A percentile compares a stretch with the other conserved stretches of the same genome.
phyloP scores from a whole-genome alignment of 371 early-diverging fungal species.

The Rhizomucor pusillus region DNA sequence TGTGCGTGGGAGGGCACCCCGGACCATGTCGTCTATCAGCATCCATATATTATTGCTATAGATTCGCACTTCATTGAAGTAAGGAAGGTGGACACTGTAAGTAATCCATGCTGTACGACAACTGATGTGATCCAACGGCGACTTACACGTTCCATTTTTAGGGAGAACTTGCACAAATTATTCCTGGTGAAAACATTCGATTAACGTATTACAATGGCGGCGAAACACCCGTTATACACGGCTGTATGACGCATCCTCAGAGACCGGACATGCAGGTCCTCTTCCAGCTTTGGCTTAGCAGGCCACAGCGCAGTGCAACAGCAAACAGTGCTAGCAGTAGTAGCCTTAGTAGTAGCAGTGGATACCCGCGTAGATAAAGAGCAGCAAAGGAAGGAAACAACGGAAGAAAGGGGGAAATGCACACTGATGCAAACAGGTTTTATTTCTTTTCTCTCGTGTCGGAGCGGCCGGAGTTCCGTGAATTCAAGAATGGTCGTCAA shows the following conservation, averaged over 20 bases:
- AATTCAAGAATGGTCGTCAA: no score
- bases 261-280: constrained; percentile 45
- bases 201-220: constrained; percentile 42
- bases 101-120: constrained; percentile 4
- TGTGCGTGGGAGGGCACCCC: constrained; percentile 61
- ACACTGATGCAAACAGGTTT: neutral
- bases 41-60: constrained; percentile 88
- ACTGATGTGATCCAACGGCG: no score
- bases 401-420: no score
- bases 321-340: no score
- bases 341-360: no score
- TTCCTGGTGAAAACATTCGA: constrained; percentile 50
- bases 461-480: no score
- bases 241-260: constrained; percentile 44
- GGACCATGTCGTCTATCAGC: constrained; percentile 64
- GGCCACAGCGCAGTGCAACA: constrained; percentile 11
- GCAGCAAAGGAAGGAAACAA: no score
- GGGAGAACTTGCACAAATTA: constrained; percentile 49
- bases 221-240: constrained; percentile 41
- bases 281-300: constrained; percentile 32
- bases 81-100: constrained; percentile 78
- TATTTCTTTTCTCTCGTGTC: no score
- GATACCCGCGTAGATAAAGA: constrained; percentile 15
- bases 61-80: constrained; percentile 87
- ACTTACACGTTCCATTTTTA: no score